Evolutionary conservation across 805 yeast species (phyloP).

Genomic region (Zygoascus ofunaensis): DNA sequence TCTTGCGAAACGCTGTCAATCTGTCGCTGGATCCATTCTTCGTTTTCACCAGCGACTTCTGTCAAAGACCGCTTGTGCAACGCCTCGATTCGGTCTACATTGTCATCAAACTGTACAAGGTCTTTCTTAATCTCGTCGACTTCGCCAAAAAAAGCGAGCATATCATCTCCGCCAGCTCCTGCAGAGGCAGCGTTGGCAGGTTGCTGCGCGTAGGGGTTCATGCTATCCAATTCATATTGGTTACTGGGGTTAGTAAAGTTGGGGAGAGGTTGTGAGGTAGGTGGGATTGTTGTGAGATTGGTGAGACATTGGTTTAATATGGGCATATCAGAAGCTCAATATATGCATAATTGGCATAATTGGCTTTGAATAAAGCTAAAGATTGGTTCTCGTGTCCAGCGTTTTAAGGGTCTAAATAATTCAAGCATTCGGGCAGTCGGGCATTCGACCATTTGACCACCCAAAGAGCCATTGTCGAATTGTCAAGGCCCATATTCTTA

Average conservation of each 20-base stretch:
- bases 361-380: no score
- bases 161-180: constrained; percentile 33
- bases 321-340: no score
- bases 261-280: not conserved
- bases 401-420: no score
- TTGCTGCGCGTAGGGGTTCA: constrained; percentile 15
- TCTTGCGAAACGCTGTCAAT: constrained; percentile 70
- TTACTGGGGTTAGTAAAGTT: not conserved
- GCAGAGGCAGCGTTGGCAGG: constrained; percentile 5
- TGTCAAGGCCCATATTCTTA: no score
- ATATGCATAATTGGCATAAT: no score
- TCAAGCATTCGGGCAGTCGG: no score
- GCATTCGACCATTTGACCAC: no score
- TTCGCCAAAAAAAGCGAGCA: constrained; percentile 58
- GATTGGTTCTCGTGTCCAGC: no score
- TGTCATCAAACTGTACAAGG: constrained; percentile 59
- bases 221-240: constrained; percentile 15
- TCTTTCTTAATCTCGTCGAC: constrained; percentile 60
- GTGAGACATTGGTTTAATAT: no score
- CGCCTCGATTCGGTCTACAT: constrained; percentile 59
- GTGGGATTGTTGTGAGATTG: not conserved
- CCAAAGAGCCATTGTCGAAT: no score
- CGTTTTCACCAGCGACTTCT: constrained; percentile 57
- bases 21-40: constrained; percentile 59
- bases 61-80: constrained; percentile 63